Evolutionary conservation across 2,329 filamentous ascomycete genomes (phyloP), one percentile per base, ranked within the genome.

Genomic region (Madurella mycetomatis): DNA sequence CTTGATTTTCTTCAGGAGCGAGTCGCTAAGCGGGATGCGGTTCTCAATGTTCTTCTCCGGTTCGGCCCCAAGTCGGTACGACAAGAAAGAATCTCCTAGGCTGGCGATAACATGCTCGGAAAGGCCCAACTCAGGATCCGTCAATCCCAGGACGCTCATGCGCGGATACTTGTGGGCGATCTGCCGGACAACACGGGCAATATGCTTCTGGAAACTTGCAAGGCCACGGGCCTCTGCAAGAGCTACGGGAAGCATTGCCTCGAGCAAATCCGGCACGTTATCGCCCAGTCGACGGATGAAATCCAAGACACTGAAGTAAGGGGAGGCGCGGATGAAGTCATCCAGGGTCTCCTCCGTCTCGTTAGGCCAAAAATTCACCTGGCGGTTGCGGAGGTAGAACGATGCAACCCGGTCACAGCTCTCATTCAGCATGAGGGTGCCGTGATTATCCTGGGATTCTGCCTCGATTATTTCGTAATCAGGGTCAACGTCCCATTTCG

Each of bases 61-160:
- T 13, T 60, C 46, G 1, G 53, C 49, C 0, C 64, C 67, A 2
- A 71, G 41, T 0, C 60, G 67, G 52, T 69, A 69, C 3, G 65
- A 66, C 15, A 55, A 48, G 53, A 73, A 75, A 0, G 69, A 60
- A 0, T 61, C 54, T 0, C 64, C 62, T 2, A 73, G 54, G 1
- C 68, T 68, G 0, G 57, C 43, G 0, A 76, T 49, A 4, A 75
- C 53, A 25, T 67, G 61, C 41, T 64, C 61, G 0, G 65, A 64
- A 32, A 76, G 56, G 1, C 62, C 61, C n/a, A 63, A 30, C 1
- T 65, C 62, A 0, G 66, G 57, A 7, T 70, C 68, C 0, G 68
- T 67, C 1, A 76, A 54, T 1, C 68, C 67, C 1, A 77, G 64
- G 13, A 73, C 67, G 9, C 69, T 64, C 72, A 75, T 73, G 3